These are phyloP conservation scores for Gymnopus androsaceus DNA, from an alignment of 1,284 basidiomycete genomes.

Conservation along the genomic window DNA sequence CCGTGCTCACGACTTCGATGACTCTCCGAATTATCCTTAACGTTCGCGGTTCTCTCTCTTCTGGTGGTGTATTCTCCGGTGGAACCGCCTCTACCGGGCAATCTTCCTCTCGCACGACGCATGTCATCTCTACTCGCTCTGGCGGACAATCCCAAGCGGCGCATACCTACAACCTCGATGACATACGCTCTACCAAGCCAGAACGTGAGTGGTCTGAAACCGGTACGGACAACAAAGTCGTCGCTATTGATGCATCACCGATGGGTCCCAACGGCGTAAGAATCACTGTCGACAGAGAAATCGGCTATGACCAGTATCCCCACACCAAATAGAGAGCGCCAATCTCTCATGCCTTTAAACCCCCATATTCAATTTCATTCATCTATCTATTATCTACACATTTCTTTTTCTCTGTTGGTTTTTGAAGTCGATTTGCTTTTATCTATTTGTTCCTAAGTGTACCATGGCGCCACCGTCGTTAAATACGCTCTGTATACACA, in stretches of 20 bases:
- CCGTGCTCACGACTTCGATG: slow-evolving; percentile 82
- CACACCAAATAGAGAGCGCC: slow-evolving; percentile 27
- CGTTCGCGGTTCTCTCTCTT: slow-evolving; percentile 67
- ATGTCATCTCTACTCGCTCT: slow-evolving; percentile 52
- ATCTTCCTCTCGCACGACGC: slow-evolving; percentile 46
- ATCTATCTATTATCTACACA: not conserved
- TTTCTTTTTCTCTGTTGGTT: not conserved
- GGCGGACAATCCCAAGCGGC: slow-evolving; percentile 38
- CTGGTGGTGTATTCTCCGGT: slow-evolving; percentile 68
- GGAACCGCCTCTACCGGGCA: slow-evolving; percentile 32
- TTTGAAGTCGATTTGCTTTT: no score
- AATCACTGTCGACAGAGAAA: slow-evolving; percentile 56
- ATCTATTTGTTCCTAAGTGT: no score
- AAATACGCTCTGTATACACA: no score
- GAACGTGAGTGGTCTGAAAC: slow-evolving; percentile 41
- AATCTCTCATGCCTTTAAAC: no score
- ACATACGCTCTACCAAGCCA: slow-evolving; percentile 54
- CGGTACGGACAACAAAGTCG: slow-evolving; percentile 54
- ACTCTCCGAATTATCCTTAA: slow-evolving; percentile 79
- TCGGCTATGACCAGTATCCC: slow-evolving; percentile 46
- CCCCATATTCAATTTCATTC: no score
- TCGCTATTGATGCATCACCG: slow-evolving; percentile 34
- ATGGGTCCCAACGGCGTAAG: slow-evolving; percentile 46
- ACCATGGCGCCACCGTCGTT: no score
- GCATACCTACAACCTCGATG: slow-evolving; percentile 66